phyloP scores from a whole-genome alignment of 2,329 filamentous ascomycete species.

The Daldinia sp. region DNA sequence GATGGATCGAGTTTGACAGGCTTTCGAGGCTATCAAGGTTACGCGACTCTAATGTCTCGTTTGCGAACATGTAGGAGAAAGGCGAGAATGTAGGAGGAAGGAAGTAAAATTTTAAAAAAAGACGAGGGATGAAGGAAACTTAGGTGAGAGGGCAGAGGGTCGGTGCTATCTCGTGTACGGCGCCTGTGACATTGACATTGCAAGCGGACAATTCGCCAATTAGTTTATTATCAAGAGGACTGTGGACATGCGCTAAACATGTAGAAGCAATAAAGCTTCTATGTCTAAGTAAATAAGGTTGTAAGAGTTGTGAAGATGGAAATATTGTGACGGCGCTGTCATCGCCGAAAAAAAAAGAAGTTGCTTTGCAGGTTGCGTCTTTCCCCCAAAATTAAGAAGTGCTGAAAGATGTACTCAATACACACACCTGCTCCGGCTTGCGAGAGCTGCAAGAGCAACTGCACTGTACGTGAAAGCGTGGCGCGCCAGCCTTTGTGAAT shows the following conservation, averaged over 20 bases:
- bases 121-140: slow-evolving; percentile 8
- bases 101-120: slow-evolving; percentile 1
- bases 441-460: slow-evolving; percentile 16
- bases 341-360: slow-evolving; percentile 37
- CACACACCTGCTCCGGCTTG: background rate
- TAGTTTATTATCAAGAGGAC: slow-evolving; percentile 29
- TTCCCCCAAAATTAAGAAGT: slow-evolving; percentile 20
- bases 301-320: slow-evolving; percentile 19
- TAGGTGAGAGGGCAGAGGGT: slow-evolving; percentile 23
- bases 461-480: slow-evolving; percentile 19
- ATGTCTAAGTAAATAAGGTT: slow-evolving; percentile 21
- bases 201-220: slow-evolving; percentile 42
- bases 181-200: slow-evolving; percentile 46
- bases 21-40: slow-evolving; percentile 7
- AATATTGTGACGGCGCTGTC: slow-evolving; percentile 41
- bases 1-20: slow-evolving; percentile 10
- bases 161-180: slow-evolving; percentile 41
- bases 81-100: slow-evolving; percentile 17
- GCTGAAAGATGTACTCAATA: background rate
- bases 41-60: slow-evolving; percentile 22
- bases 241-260: slow-evolving; percentile 22
- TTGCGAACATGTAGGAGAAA: slow-evolving; percentile 31
- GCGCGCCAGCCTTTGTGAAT: slow-evolving; percentile 30
- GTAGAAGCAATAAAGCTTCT: slow-evolving; percentile 1
- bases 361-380: slow-evolving; percentile 24